Conservation (phyloP, 2,329 filamentous ascomycete genomes). For the Microthyrium microscopicum region DNA sequence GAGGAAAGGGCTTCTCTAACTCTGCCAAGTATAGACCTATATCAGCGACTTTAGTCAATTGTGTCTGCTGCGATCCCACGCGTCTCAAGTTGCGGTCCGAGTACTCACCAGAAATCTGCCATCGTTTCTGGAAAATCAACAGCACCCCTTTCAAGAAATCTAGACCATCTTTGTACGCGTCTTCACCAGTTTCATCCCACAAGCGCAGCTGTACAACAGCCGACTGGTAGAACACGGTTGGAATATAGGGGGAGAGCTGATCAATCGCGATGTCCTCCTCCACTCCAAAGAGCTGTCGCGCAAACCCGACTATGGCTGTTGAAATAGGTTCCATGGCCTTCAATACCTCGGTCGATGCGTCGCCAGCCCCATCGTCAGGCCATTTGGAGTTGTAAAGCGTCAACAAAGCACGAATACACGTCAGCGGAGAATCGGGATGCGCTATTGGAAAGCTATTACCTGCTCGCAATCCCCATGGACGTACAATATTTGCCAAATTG, state of each 20-base stretch:
- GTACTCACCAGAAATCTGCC: too few species aligned
- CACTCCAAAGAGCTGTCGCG: background rate
- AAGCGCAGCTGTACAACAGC: constrained; percentile 2
- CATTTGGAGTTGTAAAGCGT: too few species aligned
- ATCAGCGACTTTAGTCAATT: too few species aligned
- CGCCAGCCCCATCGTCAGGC: too few species aligned
- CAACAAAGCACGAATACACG: too few species aligned
- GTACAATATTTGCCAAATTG: constrained; percentile 5
- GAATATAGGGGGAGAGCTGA: constrained; percentile 1
- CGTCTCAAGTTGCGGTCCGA: too few species aligned
- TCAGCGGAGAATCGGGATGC: background rate
- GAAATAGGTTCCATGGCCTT: background rate
- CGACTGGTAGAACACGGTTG: background rate
- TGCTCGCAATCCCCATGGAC: background rate
- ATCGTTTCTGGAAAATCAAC: too few species aligned
- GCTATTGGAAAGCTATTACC: background rate
- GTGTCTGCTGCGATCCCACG: too few species aligned
- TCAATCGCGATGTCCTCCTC: background rate
- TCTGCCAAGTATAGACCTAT: too few species aligned
- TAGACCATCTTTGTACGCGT: background rate
- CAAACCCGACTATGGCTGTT: background rate
- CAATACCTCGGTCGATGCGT: too few species aligned
- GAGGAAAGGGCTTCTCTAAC: too few species aligned
- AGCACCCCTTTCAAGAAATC: constrained; percentile 2
- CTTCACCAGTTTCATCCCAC: background rate